Percentiles rank a stretch among this genome's conserved stretches.
phyloP scores from a whole-genome alignment of 2,329 filamentous ascomycete species.

The Diaporthe velutina region DNA sequence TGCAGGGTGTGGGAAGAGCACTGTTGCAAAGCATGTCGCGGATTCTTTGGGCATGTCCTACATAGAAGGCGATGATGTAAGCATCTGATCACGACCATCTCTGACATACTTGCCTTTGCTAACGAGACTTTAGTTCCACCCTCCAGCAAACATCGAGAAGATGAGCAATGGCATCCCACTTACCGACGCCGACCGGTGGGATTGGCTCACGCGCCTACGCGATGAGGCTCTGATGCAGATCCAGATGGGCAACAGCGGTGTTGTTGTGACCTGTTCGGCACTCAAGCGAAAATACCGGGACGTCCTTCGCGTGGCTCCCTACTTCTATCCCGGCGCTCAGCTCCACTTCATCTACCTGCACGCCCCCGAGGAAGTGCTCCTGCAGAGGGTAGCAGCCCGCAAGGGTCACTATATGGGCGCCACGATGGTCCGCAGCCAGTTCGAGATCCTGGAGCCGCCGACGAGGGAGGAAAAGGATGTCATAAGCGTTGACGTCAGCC shows the following conservation, averaged over 20 bases:
- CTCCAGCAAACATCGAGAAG: slow-evolving; percentile 86
- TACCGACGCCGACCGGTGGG: slow-evolving; percentile 95
- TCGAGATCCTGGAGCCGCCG: slow-evolving; percentile 88
- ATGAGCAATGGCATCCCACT: slow-evolving; percentile 88
- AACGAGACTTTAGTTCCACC: slow-evolving; percentile 74
- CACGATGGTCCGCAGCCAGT: slow-evolving; percentile 94
- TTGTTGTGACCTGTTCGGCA: slow-evolving; percentile 96
- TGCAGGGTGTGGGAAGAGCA: slow-evolving; percentile 84
- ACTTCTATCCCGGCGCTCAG: slow-evolving; percentile 78
- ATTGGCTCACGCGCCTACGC: slow-evolving; percentile 88
- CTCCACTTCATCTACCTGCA: slow-evolving; percentile 95
- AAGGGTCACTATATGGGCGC: slow-evolving; percentile 96
- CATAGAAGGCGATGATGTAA: slow-evolving; percentile 83
- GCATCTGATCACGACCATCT: slow-evolving; percentile 46
- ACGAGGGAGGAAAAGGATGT: slow-evolving; percentile 78
- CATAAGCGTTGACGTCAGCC: slow-evolving; percentile 77
- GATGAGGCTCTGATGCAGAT: slow-evolving; percentile 73
- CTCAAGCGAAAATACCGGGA: slow-evolving; percentile 98
- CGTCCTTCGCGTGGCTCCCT: slow-evolving; percentile 84
- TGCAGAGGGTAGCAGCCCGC: slow-evolving; percentile 80
- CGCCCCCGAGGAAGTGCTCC: slow-evolving; percentile 80
- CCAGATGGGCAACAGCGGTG: slow-evolving; percentile 72
- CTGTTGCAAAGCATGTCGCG: slow-evolving; percentile 76
- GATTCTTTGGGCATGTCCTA: slow-evolving; percentile 75
- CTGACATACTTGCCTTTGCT: slow-evolving; percentile 10